These are phyloP conservation scores for Sporisorium graminicola DNA, from an alignment of 1,284 basidiomycete species.

Conservation along the genomic window DNA sequence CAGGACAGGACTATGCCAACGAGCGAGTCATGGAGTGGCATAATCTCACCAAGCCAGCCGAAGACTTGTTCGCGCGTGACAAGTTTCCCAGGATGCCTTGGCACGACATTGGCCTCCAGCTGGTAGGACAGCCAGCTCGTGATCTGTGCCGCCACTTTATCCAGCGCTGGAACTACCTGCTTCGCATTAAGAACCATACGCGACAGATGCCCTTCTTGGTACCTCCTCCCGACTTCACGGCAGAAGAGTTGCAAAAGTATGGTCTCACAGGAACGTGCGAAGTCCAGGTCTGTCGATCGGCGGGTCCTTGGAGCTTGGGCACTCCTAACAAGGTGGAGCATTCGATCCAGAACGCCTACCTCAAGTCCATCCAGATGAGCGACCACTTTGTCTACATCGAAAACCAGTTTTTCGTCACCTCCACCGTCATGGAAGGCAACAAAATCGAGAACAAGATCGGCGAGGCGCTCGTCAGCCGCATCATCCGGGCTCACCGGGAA, in stretches of 20 bases:
- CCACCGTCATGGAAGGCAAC: constrained; percentile 87
- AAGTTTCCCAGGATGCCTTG: constrained; percentile 96
- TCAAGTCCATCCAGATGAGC: constrained; percentile 90
- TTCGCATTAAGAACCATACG: constrained; percentile 78
- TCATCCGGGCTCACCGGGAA: constrained; percentile 88
- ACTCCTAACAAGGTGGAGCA: constrained; percentile 87
- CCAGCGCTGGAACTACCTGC: constrained; percentile 77
- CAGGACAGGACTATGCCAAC: constrained; percentile 93
- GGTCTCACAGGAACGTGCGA: constrained; percentile 96
- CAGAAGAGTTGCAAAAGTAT: constrained; percentile 82
- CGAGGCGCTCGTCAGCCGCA: constrained; percentile 90
- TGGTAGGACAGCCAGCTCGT: constrained; percentile 94
- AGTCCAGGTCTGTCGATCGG: constrained; percentile 94
- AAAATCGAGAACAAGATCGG: constrained; percentile 93
- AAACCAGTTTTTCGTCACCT: constrained; percentile 99
- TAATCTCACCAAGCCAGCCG: constrained; percentile 86
- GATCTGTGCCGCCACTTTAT: constrained; percentile 96
- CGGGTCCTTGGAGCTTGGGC: constrained; percentile 95
- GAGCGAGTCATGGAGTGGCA: constrained; percentile 89
- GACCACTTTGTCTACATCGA: constrained; percentile 80
- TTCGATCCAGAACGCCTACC: constrained; percentile 94
- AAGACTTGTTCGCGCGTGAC: constrained; percentile 91
- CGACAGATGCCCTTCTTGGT: constrained; percentile 92
- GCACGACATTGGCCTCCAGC: constrained; percentile 96
- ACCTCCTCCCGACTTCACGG: constrained; percentile 91